Percentiles rank a stretch among this genome's conserved stretches.
Evolutionary conservation across 192 early-diverging fungal genomes (phyloP).

Genomic region (Dissophora ornata): DNA sequence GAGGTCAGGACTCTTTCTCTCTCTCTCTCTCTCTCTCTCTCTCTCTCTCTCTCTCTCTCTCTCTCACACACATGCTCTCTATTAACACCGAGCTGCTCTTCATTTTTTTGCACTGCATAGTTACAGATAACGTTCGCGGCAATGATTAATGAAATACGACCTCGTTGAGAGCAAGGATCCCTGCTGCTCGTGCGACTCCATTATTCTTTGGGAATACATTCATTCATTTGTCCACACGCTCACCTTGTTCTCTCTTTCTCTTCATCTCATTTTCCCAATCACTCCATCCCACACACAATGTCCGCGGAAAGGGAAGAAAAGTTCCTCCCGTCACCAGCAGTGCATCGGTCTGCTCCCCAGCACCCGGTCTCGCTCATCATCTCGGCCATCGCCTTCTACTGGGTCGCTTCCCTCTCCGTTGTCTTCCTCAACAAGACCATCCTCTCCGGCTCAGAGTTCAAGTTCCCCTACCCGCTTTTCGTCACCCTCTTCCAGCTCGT

Average conservation of each 20-base stretch:
- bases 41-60: no score
- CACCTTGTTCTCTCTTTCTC: background rate
- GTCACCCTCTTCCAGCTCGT: constrained; percentile 75
- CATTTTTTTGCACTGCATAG: no score
- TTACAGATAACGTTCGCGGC: no score
- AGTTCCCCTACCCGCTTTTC: constrained; percentile 74
- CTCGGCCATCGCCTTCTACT: constrained; percentile 70
- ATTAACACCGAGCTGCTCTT: no score
- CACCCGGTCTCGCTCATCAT: constrained; percentile 57
- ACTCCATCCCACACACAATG: background rate
- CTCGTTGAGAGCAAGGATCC: no score
- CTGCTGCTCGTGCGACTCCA: no score
- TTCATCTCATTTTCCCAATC: background rate
- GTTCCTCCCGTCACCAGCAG: constrained; percentile 40
- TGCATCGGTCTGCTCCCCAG: constrained; percentile 18
- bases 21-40: no score
- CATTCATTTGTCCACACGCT: no score
- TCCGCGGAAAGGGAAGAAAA: constrained; percentile 30
- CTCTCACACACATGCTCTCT: no score
- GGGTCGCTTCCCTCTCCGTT: constrained; percentile 68
- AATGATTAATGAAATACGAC: no score
- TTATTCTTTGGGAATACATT: no score
- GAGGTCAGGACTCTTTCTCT: no score
- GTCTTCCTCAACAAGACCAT: constrained; percentile 79
- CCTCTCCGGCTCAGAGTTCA: constrained; percentile 66